Conservation (phyloP, 2,329 filamentous ascomycete species). For the Cordyceps farinosa region DNA sequence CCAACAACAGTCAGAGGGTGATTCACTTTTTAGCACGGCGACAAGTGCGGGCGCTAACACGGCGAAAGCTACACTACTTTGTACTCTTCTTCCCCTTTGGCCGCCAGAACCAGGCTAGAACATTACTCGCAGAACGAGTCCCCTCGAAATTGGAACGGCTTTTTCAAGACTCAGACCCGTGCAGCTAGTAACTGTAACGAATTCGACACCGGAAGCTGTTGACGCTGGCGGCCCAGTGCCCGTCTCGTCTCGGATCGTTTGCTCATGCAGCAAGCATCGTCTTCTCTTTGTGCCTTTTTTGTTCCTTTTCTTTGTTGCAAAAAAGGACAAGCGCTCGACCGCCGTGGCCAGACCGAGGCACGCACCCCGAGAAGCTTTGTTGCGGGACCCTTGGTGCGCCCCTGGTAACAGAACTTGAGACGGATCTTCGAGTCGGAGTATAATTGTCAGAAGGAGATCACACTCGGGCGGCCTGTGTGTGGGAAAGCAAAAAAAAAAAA, state of each 20-base stretch:
- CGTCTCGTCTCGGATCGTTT: constrained; percentile 12
- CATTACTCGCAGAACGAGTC: neutral
- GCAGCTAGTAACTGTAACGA: constrained; percentile 13
- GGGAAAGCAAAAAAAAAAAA: constrained; percentile 27
- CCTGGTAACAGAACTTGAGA: constrained; percentile 25
- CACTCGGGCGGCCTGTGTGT: constrained; percentile 20
- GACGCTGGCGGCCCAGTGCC: neutral
- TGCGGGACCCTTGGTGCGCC: neutral
- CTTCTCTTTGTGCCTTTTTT: neutral
- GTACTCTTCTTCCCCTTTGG: neutral
- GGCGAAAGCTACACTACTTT: neutral
- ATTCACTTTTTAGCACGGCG: neutral
- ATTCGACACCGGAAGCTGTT: constrained; percentile 13
- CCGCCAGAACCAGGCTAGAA: constrained; percentile 10
- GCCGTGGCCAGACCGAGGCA: neutral
- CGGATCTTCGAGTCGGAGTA: constrained; percentile 27
- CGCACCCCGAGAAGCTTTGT: neutral
- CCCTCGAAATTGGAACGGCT: too few relatives aligned
- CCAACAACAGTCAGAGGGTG: neutral
- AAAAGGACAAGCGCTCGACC: neutral
- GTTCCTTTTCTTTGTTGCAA: neutral
- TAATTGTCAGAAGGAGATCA: constrained; percentile 25
- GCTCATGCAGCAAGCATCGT: constrained; percentile 1
- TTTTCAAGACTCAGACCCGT: neutral
- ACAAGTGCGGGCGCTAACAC: constrained; percentile 2